Evolutionary conservation across 257 asterid species (phyloP), one percentile per base, ranked within the genome.

Genomic region (Vinca minor): DNA sequence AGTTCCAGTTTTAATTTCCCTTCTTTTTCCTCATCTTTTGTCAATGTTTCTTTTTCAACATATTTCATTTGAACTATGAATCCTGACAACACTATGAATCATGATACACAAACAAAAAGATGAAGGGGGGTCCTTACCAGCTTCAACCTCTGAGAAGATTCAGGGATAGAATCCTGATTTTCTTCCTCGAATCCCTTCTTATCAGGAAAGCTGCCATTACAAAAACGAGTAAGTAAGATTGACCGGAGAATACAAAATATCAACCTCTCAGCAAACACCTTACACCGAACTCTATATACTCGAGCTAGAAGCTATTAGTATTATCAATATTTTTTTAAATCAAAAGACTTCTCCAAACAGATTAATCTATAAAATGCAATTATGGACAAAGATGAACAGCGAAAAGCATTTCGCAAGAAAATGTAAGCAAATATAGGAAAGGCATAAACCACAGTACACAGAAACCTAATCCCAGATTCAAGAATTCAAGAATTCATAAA

Each of bases 201-300:
- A 62, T 78, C 87, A 5, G 89, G 96, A 64, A 82, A 77, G 79
- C 96, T 91, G 89, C 68, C 69, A 78, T 68, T 55, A 58, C 65
- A 71, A 66, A 48, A 65, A 64, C 66, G 50, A 61, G 69, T 2
- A 14, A 29, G 46, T 34, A 39, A n/a, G 11, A 36, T 48, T 49
- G 28, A 13, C 29, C 28, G 48, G 21, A 11, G 4, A 63, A 18
- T 0, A 20, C 2, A 35, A 21, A n/a, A 41, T 18, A 18, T 42
- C 57, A 41, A 47, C 18, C 67, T 14, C 20, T 32, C 13, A 17
- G 20, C 34, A 36, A 9, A 15, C 23, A 13, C 39, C 4, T 18
- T 35, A 35, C 23, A 7, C 4, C 38, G 38, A 7, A 34, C n/a
- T n/a, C n/a, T n/a, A n/a, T n/a, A n/a, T n/a, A n/a, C n/a, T n/a